Base-by-base conservation (phyloP, 352 stramenopile genomes). In the Pseudoperonospora humuli region DNA sequence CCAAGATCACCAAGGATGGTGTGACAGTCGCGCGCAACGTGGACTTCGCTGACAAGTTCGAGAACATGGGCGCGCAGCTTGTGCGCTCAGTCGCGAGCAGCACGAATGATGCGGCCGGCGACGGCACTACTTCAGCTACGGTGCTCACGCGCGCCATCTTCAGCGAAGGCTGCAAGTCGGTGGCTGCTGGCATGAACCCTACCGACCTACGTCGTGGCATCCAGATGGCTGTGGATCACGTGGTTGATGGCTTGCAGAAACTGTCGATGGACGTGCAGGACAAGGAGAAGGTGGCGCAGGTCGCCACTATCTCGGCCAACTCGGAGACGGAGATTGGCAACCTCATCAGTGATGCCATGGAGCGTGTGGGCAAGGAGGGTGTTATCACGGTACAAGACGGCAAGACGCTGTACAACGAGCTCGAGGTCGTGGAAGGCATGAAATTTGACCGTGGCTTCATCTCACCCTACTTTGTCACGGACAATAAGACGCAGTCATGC, bases 371-470 rank as follows among this genome's bases (percentile, higher is more conserved):
- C 54, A 99, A 99, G 70, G 96, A 99, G 55, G 97, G 97, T 45
- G 94, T 98, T 20, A 98, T 97, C 71, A 97, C 92, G 13, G 87
- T 97, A 24, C 93, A 99, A 78, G 97, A 99, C 71, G 96, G 96
- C 51, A 99, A 99, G 85, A 99, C 96, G 19, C 68, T 99, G 39
- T 93, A 97, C 56, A 98, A 99, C 79, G 96, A 99, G 75, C 78
- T 99, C 19, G 96, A 99, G 66, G 96, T 99, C 36, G 96, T 99
- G 6, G 97, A 99, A 61, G 97, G 97, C 51, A 99, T 99, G 96
- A 98, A 98, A 67, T 99, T 99, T 61, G 97, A 99, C 71, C 90
- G 97, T 35, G 97, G 97, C 35, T 99, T 93, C 79, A 99, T 99
- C 70, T 99, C 93, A 67, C 97, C 97, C 6, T 99, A 99, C 75